Percentiles rank a stretch among this genome's conserved stretches.
These are phyloP conservation scores for Dicorynia guianensis DNA, from an alignment of 306 rosid species.

Conservation along the genomic window DNA sequence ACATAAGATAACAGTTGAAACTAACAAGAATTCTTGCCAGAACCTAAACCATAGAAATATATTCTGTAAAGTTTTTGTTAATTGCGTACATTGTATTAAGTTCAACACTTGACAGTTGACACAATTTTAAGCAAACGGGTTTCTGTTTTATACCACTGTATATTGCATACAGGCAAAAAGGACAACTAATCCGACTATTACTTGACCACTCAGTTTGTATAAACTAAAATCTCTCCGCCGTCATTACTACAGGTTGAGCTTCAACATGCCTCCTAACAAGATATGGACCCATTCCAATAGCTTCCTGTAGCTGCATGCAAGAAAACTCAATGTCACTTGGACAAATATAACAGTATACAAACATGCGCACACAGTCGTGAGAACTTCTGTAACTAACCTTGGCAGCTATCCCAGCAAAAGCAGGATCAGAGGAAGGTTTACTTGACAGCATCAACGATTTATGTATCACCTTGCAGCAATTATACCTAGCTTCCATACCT, in stretches of 20 bases:
- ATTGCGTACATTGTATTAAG: no score
- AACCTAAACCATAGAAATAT: no score
- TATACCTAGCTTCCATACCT: slow-evolving; percentile 93
- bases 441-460: slow-evolving; percentile 61
- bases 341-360: background rate
- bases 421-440: slow-evolving; percentile 60
- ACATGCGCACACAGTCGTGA: background rate
- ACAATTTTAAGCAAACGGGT: background rate
- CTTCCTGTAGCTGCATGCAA: slow-evolving; percentile 76
- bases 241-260: slow-evolving; percentile 81
- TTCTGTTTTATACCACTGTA: slow-evolving; percentile 25
- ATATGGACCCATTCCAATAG: slow-evolving; percentile 79
- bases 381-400: slow-evolving; percentile 64
- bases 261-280: slow-evolving; percentile 57
- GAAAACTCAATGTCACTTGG: slow-evolving; percentile 6
- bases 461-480: slow-evolving; percentile 78
- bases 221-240: slow-evolving; percentile 81
- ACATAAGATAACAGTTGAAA: no score
- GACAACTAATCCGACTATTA: background rate
- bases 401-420: slow-evolving; percentile 57
- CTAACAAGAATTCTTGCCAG: no score
- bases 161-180: background rate
- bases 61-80: no score
- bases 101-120: background rate
- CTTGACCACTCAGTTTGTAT: background rate